Evolutionary conservation across 805 yeast genomes (phyloP).

Genomic region (Yarrowia sp.): DNA sequence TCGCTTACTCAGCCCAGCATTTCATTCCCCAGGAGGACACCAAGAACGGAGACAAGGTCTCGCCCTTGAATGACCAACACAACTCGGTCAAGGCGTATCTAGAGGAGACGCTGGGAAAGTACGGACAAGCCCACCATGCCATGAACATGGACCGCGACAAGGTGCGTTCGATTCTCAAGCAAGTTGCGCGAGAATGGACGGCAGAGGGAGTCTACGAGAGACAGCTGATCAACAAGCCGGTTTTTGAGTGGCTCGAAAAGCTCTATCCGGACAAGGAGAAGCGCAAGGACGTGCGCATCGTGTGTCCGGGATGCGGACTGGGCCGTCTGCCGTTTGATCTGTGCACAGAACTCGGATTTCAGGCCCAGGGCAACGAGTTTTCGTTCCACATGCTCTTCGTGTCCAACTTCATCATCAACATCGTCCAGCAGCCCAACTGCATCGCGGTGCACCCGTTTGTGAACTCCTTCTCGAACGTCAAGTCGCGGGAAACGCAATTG

Average conservation of each 20-base stretch:
- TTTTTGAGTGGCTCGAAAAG: constrained; percentile 45
- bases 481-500: constrained; percentile 49
- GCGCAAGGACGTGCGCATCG: constrained; percentile 41
- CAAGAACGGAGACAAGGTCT: background rate
- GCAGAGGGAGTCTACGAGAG: constrained; percentile 53
- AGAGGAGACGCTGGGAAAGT: background rate
- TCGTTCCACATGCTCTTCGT: constrained; percentile 77
- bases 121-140: constrained; percentile 32
- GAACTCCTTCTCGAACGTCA: constrained; percentile 70
- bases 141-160: constrained; percentile 51
- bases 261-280: constrained; percentile 35
- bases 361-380: constrained; percentile 75
- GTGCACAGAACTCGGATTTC: constrained; percentile 40
- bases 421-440: constrained; percentile 26
- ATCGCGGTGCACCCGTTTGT: constrained; percentile 43
- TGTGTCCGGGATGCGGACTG: constrained; percentile 89
- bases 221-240: constrained; percentile 52
- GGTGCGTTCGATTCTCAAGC: constrained; percentile 57
- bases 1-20: constrained; percentile 5
- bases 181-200: constrained; percentile 80
- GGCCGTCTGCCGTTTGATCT: constrained; percentile 79
- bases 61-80: background rate
- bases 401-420: constrained; percentile 36
- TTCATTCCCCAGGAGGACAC: background rate
- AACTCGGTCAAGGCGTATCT: constrained; percentile 8